phyloP scores from a whole-genome alignment of 192 early-diverging fungal species.

The Backusella psychrophila region DNA sequence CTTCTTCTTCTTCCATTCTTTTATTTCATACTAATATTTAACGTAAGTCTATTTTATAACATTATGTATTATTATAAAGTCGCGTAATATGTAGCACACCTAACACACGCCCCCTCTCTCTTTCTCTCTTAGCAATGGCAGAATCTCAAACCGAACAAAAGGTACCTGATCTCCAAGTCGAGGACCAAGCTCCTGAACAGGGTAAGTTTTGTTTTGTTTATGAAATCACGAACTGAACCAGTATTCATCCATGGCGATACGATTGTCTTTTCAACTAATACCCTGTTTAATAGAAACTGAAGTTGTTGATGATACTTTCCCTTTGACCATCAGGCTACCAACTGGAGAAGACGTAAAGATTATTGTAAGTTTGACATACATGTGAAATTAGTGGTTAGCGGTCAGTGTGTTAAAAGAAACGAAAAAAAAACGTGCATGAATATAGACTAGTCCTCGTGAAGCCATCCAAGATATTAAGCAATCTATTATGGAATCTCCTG shows the following conservation, averaged over 20 bases:
- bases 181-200: not conserved
- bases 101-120: not conserved
- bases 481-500: conserved; percentile 81
- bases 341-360: conserved; percentile 43
- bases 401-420: not conserved
- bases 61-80: not conserved
- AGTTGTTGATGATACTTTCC: conserved; percentile 48
- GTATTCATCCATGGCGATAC: not conserved
- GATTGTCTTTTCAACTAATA: not conserved
- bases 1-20: not conserved
- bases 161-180: not conserved
- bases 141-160: not conserved
- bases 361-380: conserved; percentile 38
- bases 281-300: not conserved
- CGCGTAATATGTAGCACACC: not conserved
- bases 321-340: conserved; percentile 52
- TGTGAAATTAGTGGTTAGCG: not conserved
- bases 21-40: not conserved
- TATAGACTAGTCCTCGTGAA: conserved; percentile 66
- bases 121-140: not conserved
- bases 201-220: not conserved
- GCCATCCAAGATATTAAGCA: conserved; percentile 87
- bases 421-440: not conserved
- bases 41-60: not conserved
- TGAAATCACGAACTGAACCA: not conserved